A percentile compares a stretch with the other conserved stretches of the same genome.
Conservation (phyloP, 495 filamentous ascomycete species). For the Lepraria neglecta region DNA sequence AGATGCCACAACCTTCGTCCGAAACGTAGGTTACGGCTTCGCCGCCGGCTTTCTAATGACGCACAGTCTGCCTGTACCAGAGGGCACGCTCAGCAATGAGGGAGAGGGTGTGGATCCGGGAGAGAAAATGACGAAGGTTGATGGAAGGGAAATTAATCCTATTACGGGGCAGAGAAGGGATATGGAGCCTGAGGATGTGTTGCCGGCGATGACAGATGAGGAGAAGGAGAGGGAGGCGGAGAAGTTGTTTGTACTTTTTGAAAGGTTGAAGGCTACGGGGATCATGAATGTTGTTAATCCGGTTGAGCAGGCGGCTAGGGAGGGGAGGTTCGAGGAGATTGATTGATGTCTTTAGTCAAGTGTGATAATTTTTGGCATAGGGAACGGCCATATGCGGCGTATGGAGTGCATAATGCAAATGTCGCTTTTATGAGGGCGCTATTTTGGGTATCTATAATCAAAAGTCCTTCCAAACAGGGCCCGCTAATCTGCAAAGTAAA, state of each 20-base stretch:
- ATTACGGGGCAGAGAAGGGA: conserved; percentile 83
- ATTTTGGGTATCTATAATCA: conserved; percentile 17
- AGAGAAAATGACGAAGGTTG: conserved; percentile 24
- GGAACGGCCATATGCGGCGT: not conserved
- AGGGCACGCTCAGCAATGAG: conserved; percentile 43
- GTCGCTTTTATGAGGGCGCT: not conserved
- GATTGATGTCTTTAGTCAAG: conserved; percentile 7
- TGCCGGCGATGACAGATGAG: conserved; percentile 73
- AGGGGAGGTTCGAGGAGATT: conserved; percentile 76
- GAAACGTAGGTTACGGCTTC: conserved; percentile 85
- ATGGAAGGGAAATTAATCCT: conserved; percentile 61
- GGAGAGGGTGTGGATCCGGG: conserved; percentile 14
- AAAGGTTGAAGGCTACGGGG: conserved; percentile 80
- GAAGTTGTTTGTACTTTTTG: conserved; percentile 87
- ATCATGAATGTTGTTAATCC: conserved; percentile 82
- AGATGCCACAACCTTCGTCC: conserved; percentile 62
- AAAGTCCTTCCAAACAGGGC: not conserved
- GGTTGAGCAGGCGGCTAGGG: conserved; percentile 63
- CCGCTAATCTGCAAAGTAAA: conserved; percentile 19
- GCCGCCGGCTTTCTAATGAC: conserved; percentile 84
- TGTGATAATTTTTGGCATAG: not conserved
- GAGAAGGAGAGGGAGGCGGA: conserved; percentile 95
- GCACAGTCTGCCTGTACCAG: conserved; percentile 69
- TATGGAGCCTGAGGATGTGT: conserved; percentile 49
- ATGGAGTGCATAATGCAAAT: not conserved